Evolutionary conservation across 768 basidiomycete species (phyloP), one percentile per base, ranked within the genome.

Genomic region (Agrocybe praecox): DNA sequence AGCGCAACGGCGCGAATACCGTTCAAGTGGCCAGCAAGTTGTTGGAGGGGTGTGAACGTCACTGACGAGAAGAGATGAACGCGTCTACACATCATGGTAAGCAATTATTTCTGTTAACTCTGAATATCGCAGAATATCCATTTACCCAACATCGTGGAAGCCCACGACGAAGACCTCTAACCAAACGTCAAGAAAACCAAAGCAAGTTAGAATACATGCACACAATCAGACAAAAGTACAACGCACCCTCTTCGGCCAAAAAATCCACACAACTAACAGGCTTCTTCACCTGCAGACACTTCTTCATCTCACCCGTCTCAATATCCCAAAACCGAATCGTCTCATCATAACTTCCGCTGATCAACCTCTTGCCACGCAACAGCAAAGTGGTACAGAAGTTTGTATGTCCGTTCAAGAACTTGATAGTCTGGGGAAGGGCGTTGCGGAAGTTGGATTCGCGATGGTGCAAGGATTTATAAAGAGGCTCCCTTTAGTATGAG

Each of bases 281-380:
- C 63, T 94, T 95, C 76, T 94, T 94, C 11, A 93, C 92, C 54
- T 83, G 80, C 44, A 94, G 66, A 62, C 89, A 92, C 64, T 89
- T 90, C 72, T 88, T 87, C 72, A 78, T 76, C 65, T 79, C 79
- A 14, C 81, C 81, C 0, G 76, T 80, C 49, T 81, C 78, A 11
- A 96, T 80, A 67, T 95, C 90, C 94, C 94, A 96, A 72, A 96
- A 92, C 12, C 94, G 80, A 58, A 96, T 95, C 1, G 90, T 93
- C 70, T 94, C 94, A 54, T 96, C 94, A 65, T 95, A 94, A 23
- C 89, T 91, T 15, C 94, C 94, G 61, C 90, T 93, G 61, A 96
- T 92, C 42, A 96, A 76, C 9, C 89, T 78, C 64, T 93, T 89
- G 17, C 90, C 91, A 70, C 87, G 78, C 21, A 67, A 50, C 22